These are phyloP conservation scores for Penicillium goetzii DNA, from an alignment of 495 filamentous ascomycete genomes.

Conservation along the genomic window DNA sequence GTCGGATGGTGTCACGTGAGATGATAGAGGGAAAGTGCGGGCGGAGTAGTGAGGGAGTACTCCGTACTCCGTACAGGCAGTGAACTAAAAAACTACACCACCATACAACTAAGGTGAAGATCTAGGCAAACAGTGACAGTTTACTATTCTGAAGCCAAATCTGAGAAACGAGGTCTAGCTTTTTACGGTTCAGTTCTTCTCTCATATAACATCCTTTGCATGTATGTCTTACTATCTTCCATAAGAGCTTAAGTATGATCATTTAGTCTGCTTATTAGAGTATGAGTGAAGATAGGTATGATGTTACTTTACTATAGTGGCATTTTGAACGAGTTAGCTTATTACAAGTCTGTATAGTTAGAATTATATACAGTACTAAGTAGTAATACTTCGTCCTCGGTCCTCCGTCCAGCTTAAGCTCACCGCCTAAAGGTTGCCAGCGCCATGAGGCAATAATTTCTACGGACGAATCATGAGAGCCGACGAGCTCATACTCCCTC, in stretches of 20 bases:
- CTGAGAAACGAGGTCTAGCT: neutral
- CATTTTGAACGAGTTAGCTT: no score
- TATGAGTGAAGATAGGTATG: neutral
- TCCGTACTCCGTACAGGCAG: no score
- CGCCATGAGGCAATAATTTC: neutral
- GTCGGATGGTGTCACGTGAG: conserved; percentile 29
- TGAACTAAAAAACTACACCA: no score
- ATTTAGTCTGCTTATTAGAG: neutral
- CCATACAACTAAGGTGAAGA: no score
- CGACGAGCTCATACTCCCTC: neutral
- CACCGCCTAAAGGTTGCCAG: conserved; percentile 32
- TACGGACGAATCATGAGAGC: conserved; percentile 11
- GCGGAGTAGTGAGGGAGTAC: no score
- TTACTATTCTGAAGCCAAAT: neutral
- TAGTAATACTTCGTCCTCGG: neutral
- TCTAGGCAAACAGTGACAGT: no score
- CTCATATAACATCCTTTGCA: neutral
- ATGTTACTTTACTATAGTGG: no score
- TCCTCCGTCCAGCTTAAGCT: neutral
- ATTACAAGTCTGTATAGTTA: no score
- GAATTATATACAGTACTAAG: neutral
- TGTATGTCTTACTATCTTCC: neutral
- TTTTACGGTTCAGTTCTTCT: neutral
- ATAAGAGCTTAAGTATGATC: neutral
- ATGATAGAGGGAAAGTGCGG: neutral